Percentiles rank a stretch among this genome's conserved stretches.
Conservation (phyloP, 1,284 basidiomycete genomes). For the Meira miltonrushii region DNA sequence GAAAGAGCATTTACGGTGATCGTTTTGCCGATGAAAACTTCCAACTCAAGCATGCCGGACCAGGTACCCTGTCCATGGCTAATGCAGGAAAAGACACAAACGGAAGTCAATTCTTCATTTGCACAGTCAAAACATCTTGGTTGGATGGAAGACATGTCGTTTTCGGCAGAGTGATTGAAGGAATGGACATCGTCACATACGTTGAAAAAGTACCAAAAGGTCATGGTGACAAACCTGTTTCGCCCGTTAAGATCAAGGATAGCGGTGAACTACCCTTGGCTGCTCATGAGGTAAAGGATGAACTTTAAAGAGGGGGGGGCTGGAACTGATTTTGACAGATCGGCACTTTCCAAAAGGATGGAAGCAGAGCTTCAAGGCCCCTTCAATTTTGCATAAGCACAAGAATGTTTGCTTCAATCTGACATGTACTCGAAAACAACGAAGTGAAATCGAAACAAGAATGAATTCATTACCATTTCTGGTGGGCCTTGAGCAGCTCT, state of each 20-base stretch:
- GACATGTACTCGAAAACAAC: too few relatives aligned
- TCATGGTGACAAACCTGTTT: constrained; percentile 33
- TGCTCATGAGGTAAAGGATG: constrained; percentile 37
- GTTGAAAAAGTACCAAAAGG: constrained; percentile 38
- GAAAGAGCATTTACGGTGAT: constrained; percentile 45
- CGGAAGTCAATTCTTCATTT: constrained; percentile 33
- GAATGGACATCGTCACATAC: constrained; percentile 27
- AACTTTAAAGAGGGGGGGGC: constrained; percentile 24
- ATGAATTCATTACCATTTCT: too few relatives aligned
- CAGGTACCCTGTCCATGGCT: constrained; percentile 25
- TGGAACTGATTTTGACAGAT: too few relatives aligned
- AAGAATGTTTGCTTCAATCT: too few relatives aligned
- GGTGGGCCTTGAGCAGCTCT: too few relatives aligned
- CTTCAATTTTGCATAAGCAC: too few relatives aligned
- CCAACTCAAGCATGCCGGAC: constrained; percentile 22
- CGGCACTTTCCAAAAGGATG: too few relatives aligned
- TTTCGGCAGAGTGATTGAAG: constrained; percentile 24
- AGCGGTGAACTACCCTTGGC: constrained; percentile 32
- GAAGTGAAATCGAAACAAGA: too few relatives aligned
- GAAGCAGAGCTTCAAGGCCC: too few relatives aligned
- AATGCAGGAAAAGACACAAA: constrained; percentile 55
- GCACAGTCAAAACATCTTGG: constrained; percentile 55
- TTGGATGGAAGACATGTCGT: constrained; percentile 59
- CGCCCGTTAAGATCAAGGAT: constrained; percentile 38
- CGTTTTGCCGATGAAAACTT: constrained; percentile 27